Percentiles rank a stretch among this genome's conserved stretches.
These are phyloP conservation scores for Acacia concinna DNA, from an alignment of 331 rosid genomes.

Conservation along the genomic window DNA sequence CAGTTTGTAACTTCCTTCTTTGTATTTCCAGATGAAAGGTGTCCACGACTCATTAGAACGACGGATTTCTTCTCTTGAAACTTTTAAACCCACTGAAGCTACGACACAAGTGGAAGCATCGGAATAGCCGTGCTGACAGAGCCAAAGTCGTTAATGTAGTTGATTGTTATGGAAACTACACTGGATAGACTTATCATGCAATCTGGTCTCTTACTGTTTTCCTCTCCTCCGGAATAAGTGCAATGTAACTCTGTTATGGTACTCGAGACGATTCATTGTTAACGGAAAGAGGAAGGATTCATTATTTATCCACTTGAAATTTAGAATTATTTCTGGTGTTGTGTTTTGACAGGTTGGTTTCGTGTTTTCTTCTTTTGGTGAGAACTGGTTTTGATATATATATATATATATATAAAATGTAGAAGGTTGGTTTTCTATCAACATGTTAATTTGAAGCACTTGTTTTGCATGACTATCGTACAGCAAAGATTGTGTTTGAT, in stretches of 20 bases:
- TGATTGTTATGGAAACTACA: conserved; percentile 18
- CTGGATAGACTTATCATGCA: conserved; percentile 25
- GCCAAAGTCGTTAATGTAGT: conserved; percentile 13
- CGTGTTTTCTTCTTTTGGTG: background rate
- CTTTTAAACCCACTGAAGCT: conserved; percentile 57
- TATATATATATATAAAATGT: too few species aligned
- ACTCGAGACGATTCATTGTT: conserved; percentile 19
- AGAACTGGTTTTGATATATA: background rate
- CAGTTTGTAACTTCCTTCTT: conserved; percentile 10
- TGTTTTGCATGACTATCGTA: background rate
- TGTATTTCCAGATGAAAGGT: conserved; percentile 62
- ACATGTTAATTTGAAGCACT: background rate
- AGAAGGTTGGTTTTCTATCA: background rate
- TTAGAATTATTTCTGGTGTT: background rate
- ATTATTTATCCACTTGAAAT: conserved; percentile 26
- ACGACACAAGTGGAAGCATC: conserved; percentile 56
- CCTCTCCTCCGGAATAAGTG: conserved; percentile 36
- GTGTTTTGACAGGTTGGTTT: background rate
- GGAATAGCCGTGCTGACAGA: conserved; percentile 41
- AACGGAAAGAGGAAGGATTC: conserved; percentile 20
- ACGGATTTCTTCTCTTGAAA: conserved; percentile 76
- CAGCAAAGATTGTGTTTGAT: background rate
- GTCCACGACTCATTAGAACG: conserved; percentile 65
- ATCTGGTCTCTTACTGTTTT: conserved; percentile 32
- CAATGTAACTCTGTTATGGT: conserved; percentile 28